Base-by-base conservation (phyloP, 2,329 filamentous ascomycete genomes). In the Blastomyces parvus region DNA sequence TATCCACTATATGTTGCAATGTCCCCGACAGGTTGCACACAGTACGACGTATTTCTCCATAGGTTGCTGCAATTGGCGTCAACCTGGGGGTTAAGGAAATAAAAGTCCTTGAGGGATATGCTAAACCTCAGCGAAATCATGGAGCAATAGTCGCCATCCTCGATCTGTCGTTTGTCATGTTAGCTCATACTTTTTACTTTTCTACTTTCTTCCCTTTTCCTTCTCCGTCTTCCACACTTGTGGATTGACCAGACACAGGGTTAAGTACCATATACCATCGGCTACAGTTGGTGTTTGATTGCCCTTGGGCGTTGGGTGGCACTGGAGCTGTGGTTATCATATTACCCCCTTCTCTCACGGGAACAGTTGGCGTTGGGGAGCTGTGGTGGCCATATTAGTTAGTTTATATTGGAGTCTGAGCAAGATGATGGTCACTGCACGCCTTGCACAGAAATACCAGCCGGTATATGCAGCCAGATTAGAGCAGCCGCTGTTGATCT, bases 401-500 rank as follows among this genome's bases (percentile, higher is more conserved):
- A 7, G 17, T 30, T 53, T 17, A 25, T 53, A 25, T 27, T 19
- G 14, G n/a, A 53, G 17, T 27, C 11, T 8, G 4, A 33, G 8
- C n/a, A 19, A 36, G 13, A 59, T 40, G 13, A 44, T 19, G 33
- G 17, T 44, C n/a, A 17, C 17, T 19, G 13, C 22, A 42, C 56
- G 25, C 56, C 56, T 59, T 38, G 40, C 19, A 42, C 56, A 42
- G 22, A 59, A 22, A 38, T 59, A 59, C 56, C 56, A 59, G 27
- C 56, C 36, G n/a, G 27, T 58, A 27, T 36, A 58, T 4, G 55
- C 30, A 6, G 27, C 57, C 42, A 69, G 52, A 62, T 68, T 68
- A 6, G 56, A 57, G 59, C 67, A 69, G 27, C 59, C 61, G 33
- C 36, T 19, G 25, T 66, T 64, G 27, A 68, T 59, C 33, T 55